phyloP scores from a whole-genome alignment of 2,329 filamentous ascomycete genomes.

The Fusarium nodosum region DNA sequence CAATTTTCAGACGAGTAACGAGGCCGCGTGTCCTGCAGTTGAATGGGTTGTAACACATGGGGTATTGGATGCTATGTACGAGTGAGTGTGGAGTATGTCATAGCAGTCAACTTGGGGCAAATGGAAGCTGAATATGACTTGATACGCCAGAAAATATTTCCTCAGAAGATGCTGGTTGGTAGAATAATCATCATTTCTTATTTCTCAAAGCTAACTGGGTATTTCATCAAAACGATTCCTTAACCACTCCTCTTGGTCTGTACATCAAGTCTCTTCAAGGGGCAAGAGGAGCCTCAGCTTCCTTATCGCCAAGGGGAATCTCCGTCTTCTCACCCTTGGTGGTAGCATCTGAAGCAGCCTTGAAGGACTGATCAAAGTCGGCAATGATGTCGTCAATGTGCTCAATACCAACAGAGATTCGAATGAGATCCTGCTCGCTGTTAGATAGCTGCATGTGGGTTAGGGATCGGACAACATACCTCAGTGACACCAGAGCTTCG shows the following conservation, averaged over 20 bases:
- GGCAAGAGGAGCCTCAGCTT: constrained; percentile 55
- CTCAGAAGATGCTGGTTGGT: not conserved
- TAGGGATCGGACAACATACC: constrained; percentile 56
- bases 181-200: constrained; percentile 9
- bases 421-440: constrained; percentile 79
- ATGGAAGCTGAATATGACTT: not conserved
- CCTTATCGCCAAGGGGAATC: constrained; percentile 50
- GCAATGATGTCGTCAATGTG: constrained; percentile 98
- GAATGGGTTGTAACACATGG: too few relatives aligned
- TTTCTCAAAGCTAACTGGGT: constrained; percentile 27
- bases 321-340: constrained; percentile 50
- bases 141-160: not conserved
- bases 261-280: constrained; percentile 22
- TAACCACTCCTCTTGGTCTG: constrained; percentile 1
- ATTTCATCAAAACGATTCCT: constrained; percentile 34
- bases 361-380: constrained; percentile 94
- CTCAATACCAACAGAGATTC: constrained; percentile 94
- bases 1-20: too few relatives aligned
- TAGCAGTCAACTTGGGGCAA: not conserved
- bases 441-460: not conserved
- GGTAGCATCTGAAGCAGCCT: constrained; percentile 66
- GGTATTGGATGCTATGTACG: too few relatives aligned
- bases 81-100: too few relatives aligned
- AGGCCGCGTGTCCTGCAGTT: too few relatives aligned
- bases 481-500: constrained; percentile 84